Evolutionary conservation across 345 rosid genomes (phyloP).

Genomic region (Capsella bursapastoris): DNA sequence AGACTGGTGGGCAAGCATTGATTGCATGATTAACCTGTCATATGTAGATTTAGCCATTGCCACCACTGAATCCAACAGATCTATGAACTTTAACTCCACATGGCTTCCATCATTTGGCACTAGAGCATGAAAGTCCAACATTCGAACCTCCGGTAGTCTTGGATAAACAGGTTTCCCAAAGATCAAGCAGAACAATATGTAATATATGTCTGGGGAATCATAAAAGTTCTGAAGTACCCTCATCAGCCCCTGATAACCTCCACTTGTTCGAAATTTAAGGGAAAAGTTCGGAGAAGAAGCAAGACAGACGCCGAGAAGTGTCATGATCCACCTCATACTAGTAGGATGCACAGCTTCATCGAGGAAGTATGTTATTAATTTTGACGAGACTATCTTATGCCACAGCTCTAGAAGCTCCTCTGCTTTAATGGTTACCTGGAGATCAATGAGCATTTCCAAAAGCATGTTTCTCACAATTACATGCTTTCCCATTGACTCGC

Average conservation of each 20-base stretch:
- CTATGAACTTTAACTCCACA: conserved; percentile 86
- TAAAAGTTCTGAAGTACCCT: conserved; percentile 92
- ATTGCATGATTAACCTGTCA: conserved; percentile 85
- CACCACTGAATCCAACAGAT: conserved; percentile 87
- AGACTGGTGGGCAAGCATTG: conserved; percentile 87
- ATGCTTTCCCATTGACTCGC: conserved; percentile 97
- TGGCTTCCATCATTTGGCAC: conserved; percentile 85
- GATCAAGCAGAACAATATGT: conserved; percentile 89
- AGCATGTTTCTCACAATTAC: conserved; percentile 98
- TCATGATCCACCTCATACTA: conserved; percentile 99
- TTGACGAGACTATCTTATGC: conserved; percentile 99
- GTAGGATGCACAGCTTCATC: conserved; percentile 99
- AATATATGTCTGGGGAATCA: conserved; percentile 98
- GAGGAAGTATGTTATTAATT: conserved; percentile 91
- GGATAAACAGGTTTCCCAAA: conserved; percentile 98
- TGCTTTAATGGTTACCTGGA: conserved; percentile 92
- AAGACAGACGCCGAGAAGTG: conserved; percentile 95
- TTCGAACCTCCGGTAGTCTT: conserved; percentile 95
- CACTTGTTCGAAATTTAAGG: conserved; percentile 89
- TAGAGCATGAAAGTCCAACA: conserved; percentile 99
- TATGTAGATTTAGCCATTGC: conserved; percentile 96
- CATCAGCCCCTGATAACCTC: conserved; percentile 91
- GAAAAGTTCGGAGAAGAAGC: conserved; percentile 94
- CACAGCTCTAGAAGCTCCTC: conserved; percentile 98
- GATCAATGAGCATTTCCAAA: conserved; percentile 98